Base-by-base conservation (phyloP, 1,139 yeast genomes). In the Diutina catenulata region DNA sequence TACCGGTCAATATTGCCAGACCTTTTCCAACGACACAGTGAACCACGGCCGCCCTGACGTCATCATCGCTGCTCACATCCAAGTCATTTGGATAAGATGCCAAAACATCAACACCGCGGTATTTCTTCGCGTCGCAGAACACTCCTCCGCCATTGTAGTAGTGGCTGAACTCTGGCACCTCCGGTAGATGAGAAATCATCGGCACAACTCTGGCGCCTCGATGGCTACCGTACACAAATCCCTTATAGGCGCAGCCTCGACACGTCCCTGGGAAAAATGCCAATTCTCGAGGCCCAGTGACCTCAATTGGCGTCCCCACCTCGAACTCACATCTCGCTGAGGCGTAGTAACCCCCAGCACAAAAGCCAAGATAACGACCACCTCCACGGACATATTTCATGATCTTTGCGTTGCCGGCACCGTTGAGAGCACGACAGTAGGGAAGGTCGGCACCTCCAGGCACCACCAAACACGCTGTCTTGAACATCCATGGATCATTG, bases 361-460 rank as follows among this genome's bases (percentile, higher is more conserved):
- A 91, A 45, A 91, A 73, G 0, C 98, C 98, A 26, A 91, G 55
- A 50, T 64, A 86, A 40, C 66, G 62, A 1, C 98, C 99, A 16
- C 98, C 98, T 39, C 65, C 63, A 26, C 74, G 64, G 3, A 91
- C 87, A 55, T 66, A 88, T 37, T 74, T 74, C 23, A 61, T 56
- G 41, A 91, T 83, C 29, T 60, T 59, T 3, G 57, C 50, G 48
- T 77, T 83, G 0, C 87, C 88, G 6, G 56, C 59, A 1, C 95
- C 95, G 47, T 81, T 76, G 40, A 88, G 64, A 1, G 67, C 64
- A 33, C 68, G 62, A 51, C 95, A 83, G 51, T 73, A 80, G 0
- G 96, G 96, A 39, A 87, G 59, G 55, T 91, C 98, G 1, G 97
- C 96, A 3, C 98, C 98, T 2, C 98, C 98, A 0, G 98, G 99